Conservation (phyloP, 2,329 filamentous ascomycete genomes). For the Graphilbum sp. region DNA sequence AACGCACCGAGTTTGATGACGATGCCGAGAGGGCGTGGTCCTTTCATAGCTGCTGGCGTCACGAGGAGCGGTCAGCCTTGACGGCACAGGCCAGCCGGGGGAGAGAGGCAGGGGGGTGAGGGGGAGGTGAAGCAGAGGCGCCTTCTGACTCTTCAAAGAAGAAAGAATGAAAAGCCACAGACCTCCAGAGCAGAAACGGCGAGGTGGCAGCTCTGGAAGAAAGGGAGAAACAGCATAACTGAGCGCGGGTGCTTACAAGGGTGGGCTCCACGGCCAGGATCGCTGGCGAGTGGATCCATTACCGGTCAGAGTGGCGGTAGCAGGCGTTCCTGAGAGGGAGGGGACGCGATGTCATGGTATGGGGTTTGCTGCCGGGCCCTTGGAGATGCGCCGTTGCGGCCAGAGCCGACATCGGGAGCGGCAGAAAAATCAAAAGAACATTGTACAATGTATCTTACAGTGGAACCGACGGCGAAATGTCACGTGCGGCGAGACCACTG, state of each 20-base stretch:
- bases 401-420: not conserved
- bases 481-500: no score
- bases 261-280: not conserved
- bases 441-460: no score
- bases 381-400: no score
- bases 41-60: constrained; percentile 44
- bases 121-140: not conserved
- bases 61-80: constrained; percentile 2
- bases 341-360: not conserved
- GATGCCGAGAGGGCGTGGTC: constrained; percentile 49
- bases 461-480: no score
- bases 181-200: no score
- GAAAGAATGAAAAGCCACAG: not conserved
- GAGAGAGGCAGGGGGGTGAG: not conserved
- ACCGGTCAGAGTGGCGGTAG: not conserved
- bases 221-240: not conserved
- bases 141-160: no score
- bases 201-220: no score
- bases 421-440: not conserved
- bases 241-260: not conserved
- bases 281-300: constrained; percentile 2
- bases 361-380: no score
- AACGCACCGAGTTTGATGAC: constrained; percentile 74
- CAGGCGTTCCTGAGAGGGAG: no score
- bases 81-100: not conserved